Base-by-base conservation (phyloP, 768 basidiomycete species). In the Pleurotus tuoliensis region DNA sequence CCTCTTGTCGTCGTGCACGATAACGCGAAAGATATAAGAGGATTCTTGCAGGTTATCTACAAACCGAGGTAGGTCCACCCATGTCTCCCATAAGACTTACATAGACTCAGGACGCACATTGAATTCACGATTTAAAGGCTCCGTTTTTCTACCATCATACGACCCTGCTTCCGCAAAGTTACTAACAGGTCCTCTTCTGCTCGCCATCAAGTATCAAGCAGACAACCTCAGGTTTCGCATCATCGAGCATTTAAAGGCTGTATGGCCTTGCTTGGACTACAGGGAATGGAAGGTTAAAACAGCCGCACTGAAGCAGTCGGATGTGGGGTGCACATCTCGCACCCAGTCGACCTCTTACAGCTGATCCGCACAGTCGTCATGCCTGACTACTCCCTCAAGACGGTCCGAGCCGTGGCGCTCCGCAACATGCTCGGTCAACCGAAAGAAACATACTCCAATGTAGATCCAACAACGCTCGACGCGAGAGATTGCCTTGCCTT, bases 1-100 rank as follows among this genome's bases (percentile, higher is more conserved):
- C 61, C 59, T n/a, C 44, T 57, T 13, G 56, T 62, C 12, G 38
- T 54, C 18, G 22, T 62, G 47, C 59, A 59, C 41, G 61, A 62
- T 40, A 56, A 57, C 25, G 41, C 50, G 5, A 40, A 52, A 13
- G 25, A 59, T 20, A 5, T 59, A 12, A 56, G 48, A 37, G 44
- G 46, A 9, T 57, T 62, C 50, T 53, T 59, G 12, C 40, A 52
- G 25, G 54, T 38, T 6, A 47, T 61, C 16, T 61, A 58, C 34
- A 43, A 54, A 53, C 51, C 57, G 9, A 18, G 38, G 57, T 53
- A 40, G n/a, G 13, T 39, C 27, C 30, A 30, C 24, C 24, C 24
- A 5, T 2, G 2, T 30, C 30, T 30, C 11, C 8, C 30, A 30
- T 11, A 24, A 16, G 15, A 9, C 15, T 15, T 52, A n/a, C n/a